Percentiles rank a stretch among this genome's conserved stretches.
phyloP scores from a whole-genome alignment of 805 yeast species.

The Candida rishiriensis region DNA sequence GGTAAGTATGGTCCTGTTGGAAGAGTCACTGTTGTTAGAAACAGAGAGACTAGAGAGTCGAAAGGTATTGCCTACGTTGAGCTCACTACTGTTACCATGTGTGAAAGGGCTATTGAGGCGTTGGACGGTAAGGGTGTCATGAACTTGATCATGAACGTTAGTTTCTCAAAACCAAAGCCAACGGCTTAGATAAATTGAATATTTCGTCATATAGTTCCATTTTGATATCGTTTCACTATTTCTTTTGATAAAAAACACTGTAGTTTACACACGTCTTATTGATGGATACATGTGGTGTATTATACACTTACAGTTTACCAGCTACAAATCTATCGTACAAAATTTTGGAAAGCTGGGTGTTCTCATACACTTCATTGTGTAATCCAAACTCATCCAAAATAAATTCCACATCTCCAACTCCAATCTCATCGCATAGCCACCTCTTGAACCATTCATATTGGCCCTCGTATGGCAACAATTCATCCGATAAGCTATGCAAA shows the following conservation, averaged over 20 bases:
- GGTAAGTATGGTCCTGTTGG: constrained; percentile 60
- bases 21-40: constrained; percentile 81
- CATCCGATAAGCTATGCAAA: constrained; percentile 64
- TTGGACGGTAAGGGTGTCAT: constrained; percentile 91
- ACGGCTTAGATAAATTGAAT: constrained; percentile 2
- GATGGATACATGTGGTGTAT: too few relatives aligned
- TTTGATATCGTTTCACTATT: background rate
- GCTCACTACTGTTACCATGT: constrained; percentile 60
- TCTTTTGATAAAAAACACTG: background rate
- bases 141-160: constrained; percentile 72
- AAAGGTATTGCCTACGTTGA: constrained; percentile 95
- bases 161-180: constrained; percentile 48
- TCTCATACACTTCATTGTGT: constrained; percentile 62
- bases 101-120: constrained; percentile 69
- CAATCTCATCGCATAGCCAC: constrained; percentile 26
- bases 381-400: constrained; percentile 43
- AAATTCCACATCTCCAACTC: constrained; percentile 12
- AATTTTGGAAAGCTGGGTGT: constrained; percentile 29
- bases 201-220: constrained; percentile 2
- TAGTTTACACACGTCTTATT: background rate
- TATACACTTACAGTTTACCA: too few relatives aligned
- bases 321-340: constrained; percentile 5
- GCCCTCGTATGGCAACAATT: constrained; percentile 43
- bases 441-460: constrained; percentile 43
- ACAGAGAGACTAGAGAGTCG: constrained; percentile 89